Evolutionary conservation across 2,329 filamentous ascomycete genomes (phyloP).

Genomic region (Xylaria digitata): DNA sequence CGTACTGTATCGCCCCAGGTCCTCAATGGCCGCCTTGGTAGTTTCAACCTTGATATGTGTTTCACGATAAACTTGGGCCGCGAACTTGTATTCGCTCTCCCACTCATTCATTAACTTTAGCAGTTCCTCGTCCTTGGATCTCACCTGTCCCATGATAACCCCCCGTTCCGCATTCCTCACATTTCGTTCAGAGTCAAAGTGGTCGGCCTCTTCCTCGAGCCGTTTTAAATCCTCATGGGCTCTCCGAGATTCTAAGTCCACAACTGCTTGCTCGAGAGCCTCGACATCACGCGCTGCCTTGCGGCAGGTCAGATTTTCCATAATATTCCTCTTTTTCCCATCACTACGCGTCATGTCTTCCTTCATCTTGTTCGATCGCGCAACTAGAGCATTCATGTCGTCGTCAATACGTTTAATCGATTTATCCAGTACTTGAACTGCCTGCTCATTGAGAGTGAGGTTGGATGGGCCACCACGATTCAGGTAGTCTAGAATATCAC

Average conservation of each 20-base stretch:
- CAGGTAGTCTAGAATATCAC: slow-evolving; percentile 83
- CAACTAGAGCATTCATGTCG: slow-evolving; percentile 74
- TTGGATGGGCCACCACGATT: slow-evolving; percentile 78
- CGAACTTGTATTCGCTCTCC: slow-evolving; percentile 87
- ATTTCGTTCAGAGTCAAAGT: slow-evolving; percentile 75
- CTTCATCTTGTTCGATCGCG: slow-evolving; percentile 80
- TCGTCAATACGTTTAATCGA: slow-evolving; percentile 73
- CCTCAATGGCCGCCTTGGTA: slow-evolving; percentile 91
- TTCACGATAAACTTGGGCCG: slow-evolving; percentile 83
- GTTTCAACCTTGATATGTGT: slow-evolving; percentile 90
- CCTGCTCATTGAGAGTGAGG: slow-evolving; percentile 74
- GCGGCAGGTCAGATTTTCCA: slow-evolving; percentile 88
- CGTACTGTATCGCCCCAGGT: slow-evolving; percentile 82
- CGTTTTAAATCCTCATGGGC: slow-evolving; percentile 84
- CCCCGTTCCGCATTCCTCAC: slow-evolving; percentile 78
- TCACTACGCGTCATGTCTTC: slow-evolving; percentile 83
- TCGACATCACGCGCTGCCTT: slow-evolving; percentile 77
- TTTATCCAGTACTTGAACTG: slow-evolving; percentile 75
- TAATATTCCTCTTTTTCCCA: slow-evolving; percentile 85
- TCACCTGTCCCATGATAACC: slow-evolving; percentile 80
- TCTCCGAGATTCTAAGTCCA: slow-evolving; percentile 79
- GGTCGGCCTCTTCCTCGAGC: slow-evolving; percentile 75
- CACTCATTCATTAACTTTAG: slow-evolving; percentile 79
- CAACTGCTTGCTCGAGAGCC: slow-evolving; percentile 75
- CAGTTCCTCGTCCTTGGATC: slow-evolving; percentile 85